Evolutionary conservation across 495 filamentous ascomycete genomes (phyloP), one percentile per base, ranked within the genome.

Genomic region (Hypoxylon cercidicola): DNA sequence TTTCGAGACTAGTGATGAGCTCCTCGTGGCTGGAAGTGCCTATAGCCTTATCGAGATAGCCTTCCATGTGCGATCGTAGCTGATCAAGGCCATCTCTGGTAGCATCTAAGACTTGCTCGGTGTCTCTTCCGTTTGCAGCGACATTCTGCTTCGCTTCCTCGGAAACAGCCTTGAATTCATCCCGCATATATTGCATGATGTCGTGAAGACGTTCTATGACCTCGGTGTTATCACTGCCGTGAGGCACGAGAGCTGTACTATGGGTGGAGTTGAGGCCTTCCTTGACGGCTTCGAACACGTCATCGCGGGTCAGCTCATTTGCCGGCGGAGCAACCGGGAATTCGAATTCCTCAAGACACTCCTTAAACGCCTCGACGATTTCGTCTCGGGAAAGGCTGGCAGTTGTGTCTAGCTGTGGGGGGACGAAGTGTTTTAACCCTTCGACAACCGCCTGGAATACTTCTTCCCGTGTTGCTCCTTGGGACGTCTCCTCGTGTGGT

Each of bases 61-160:
- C 78, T 75, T 93, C 90, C 49, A 93, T 88, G 54, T 92, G 86
- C 19, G 81, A 81, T n/a, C 90, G 86, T 3, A 97, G 83, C 48
- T 84, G 85, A 64, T 93, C 91, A 35, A 97, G 83, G 2, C 91
- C 91, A 72, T 96, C 92, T 70, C 90, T 93, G 56, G 94, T 86
- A 1, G 92, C 90, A 71, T 94, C 90, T 1, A 96, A 80, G 20
- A 96, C 84, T 66, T 95, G 88, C 71, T 93, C 91, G 0, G 90
- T 92, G 69, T 93, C 91, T 50, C 85, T 81, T 41, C 89, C 90
- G 66, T 86, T 90, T 21, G 88, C 87, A 0, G 90, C 81, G 13
- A 89, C 85, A 66, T 89, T 92, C 67, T 93, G 84, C 67, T 92
- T 89, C 47, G 89, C 84, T 70, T 91, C 88, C 18, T 88, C 82